A percentile compares a stretch with the other conserved stretches of the same genome.
Conservation (phyloP, 371 early-diverging fungal genomes). For the Mucor mucedo region DNA sequence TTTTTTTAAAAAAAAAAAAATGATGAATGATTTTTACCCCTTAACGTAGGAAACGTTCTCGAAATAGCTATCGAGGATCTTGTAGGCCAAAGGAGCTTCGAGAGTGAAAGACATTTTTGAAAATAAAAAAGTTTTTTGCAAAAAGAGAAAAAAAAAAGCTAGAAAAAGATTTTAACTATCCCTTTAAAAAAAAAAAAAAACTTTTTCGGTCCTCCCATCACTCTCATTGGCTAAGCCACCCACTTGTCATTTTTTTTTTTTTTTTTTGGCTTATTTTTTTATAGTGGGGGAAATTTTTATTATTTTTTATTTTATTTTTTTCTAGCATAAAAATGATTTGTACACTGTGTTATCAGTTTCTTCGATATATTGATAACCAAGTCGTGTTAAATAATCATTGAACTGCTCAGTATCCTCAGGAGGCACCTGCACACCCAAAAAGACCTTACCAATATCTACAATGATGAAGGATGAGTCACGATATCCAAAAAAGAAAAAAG, state of each 20-base stretch:
- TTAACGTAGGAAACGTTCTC: conserved; percentile 80
- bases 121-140: conserved; percentile 24
- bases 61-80: conserved; percentile 78
- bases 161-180: neutral
- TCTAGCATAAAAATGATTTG: conserved; percentile 69
- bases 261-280: neutral
- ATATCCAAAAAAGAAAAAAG: neutral
- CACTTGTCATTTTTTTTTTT: neutral
- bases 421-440: conserved; percentile 94
- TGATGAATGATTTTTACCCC: conserved; percentile 57
- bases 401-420: conserved; percentile 64
- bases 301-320: too few species aligned
- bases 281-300: neutral
- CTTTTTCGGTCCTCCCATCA: conserved; percentile 4
- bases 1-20: conserved; percentile 6
- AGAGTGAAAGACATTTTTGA: conserved; percentile 67
- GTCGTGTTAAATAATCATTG: conserved; percentile 67
- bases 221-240: neutral
- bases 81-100: conserved; percentile 63
- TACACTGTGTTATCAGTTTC: conserved; percentile 91
- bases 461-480: neutral
- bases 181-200: conserved; percentile 19
- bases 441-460: conserved; percentile 88
- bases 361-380: conserved; percentile 86
- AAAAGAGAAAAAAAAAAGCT: conserved; percentile 16